Conservation (phyloP, 1,284 basidiomycete species). For the Ustilago esculenta region DNA sequence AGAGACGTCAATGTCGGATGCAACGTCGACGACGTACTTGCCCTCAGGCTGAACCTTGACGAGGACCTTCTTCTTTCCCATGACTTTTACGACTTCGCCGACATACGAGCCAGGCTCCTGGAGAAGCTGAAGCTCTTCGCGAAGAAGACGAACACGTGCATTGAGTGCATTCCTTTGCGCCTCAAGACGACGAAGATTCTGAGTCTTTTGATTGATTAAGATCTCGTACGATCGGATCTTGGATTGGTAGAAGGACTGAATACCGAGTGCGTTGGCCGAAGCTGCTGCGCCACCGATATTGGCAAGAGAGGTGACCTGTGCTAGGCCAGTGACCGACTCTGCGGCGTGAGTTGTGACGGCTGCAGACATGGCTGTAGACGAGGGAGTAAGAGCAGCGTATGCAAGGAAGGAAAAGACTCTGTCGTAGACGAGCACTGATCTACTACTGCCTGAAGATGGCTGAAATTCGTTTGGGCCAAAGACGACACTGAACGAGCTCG, state of each 20-base stretch:
- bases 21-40: constrained; percentile 97
- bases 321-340: constrained; percentile 14
- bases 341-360: constrained; percentile 39
- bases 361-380: constrained; percentile 25
- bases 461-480: no score
- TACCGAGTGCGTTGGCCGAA: constrained; percentile 50
- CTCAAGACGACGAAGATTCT: constrained; percentile 92
- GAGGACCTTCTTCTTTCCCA: constrained; percentile 98
- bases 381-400: background rate
- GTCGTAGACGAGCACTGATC: no score
- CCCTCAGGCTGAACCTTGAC: constrained; percentile 99
- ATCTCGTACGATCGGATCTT: constrained; percentile 94
- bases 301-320: constrained; percentile 16
- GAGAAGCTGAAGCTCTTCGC: constrained; percentile 92
- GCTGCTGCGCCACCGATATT: constrained; percentile 45
- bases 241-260: constrained; percentile 87
- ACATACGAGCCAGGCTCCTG: constrained; percentile 98
- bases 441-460: no score
- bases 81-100: constrained; percentile 96
- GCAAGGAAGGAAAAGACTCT: no score
- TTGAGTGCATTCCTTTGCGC: constrained; percentile 97
- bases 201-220: constrained; percentile 93
- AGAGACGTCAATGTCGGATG: constrained; percentile 83
- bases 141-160: constrained; percentile 81
- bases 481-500: no score